phyloP scores from a whole-genome alignment of 805 yeast genomes.

The Candida orba region DNA sequence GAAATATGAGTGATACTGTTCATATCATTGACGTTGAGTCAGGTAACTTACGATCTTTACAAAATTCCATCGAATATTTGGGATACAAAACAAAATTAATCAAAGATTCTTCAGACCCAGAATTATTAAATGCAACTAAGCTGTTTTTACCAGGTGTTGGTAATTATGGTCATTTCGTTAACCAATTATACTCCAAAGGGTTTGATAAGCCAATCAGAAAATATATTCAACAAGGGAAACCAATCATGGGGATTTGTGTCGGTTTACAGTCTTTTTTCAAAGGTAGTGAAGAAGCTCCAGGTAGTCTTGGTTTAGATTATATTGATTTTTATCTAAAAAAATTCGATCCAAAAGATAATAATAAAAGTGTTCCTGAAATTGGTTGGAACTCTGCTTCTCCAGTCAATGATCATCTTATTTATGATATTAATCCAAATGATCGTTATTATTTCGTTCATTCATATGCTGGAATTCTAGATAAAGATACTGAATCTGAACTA shows the following conservation, averaged over 20 bases:
- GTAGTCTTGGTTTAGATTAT: constrained; percentile 52
- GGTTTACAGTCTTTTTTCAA: constrained; percentile 83
- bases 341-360: constrained; percentile 44
- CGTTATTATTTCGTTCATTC: constrained; percentile 95
- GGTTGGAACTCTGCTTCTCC: constrained; percentile 75
- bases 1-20: constrained; percentile 26
- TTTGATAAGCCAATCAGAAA: constrained; percentile 58
- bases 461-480: constrained; percentile 65
- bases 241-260: constrained; percentile 95
- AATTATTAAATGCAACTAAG: constrained; percentile 38
- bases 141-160: constrained; percentile 96
- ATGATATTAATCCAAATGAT: constrained; percentile 54
- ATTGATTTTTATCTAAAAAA: constrained; percentile 46
- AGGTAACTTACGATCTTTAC: constrained; percentile 85
- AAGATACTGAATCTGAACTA: constrained; percentile 27
- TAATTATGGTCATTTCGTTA: constrained; percentile 89
- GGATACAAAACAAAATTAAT: constrained; percentile 67
- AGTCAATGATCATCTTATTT: constrained; percentile 33
- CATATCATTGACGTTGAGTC: constrained; percentile 88
- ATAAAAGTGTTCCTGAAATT: constrained; percentile 89
- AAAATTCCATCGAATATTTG: constrained; percentile 73
- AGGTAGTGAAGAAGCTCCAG: constrained; percentile 69
- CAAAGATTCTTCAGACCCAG: constrained; percentile 49
- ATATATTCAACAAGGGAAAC: constrained; percentile 71
- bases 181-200: constrained; percentile 51